These are phyloP conservation scores for Fusarium sp. DNA, from an alignment of 2,329 filamentous ascomycete genomes.

Conservation along the genomic window DNA sequence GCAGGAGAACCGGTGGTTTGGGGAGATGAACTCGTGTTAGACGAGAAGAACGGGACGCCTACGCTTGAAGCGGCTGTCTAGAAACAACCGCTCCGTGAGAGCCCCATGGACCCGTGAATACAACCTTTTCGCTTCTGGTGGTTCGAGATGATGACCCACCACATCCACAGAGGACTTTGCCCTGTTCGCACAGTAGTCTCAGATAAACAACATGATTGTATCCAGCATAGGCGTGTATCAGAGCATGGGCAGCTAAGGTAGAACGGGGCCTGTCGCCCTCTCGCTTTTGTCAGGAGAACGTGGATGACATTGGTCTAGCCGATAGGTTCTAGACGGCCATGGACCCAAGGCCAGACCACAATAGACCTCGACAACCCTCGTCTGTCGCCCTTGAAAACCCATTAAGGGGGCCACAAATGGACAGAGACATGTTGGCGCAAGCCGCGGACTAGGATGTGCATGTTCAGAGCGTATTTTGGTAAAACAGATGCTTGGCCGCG, in stretches of 20 bases:
- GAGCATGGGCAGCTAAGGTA: not conserved
- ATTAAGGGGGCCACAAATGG: conserved; percentile 12
- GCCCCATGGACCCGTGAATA: not conserved
- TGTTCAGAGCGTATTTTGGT: conserved; percentile 8
- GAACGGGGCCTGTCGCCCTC: not conserved
- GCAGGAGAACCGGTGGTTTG: conserved; percentile 28
- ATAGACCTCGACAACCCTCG: conserved; percentile 3
- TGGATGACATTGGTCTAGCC: not conserved
- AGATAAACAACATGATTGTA: not conserved
- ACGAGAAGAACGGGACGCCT: conserved; percentile 16
- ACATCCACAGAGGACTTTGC: conserved; percentile 3
- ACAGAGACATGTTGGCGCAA: conserved; percentile 13
- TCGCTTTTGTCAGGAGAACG: not conserved
- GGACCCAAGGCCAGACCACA: conserved; percentile 21
- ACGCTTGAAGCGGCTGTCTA: conserved; percentile 24
- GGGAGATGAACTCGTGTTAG: conserved; percentile 19
- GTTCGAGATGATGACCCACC: conserved; percentile 2
- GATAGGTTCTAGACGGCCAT: conserved; percentile 27
- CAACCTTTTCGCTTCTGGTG: not conserved
- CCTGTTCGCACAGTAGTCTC: not conserved
- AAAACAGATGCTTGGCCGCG: conserved; percentile 3
- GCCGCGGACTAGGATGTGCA: conserved; percentile 3
- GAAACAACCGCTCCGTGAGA: not conserved
- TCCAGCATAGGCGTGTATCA: not conserved
- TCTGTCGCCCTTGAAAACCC: not conserved